These are phyloP conservation scores for Colletotrichum abscissum DNA, from an alignment of 2,329 filamentous ascomycete species.

Conservation along the genomic window DNA sequence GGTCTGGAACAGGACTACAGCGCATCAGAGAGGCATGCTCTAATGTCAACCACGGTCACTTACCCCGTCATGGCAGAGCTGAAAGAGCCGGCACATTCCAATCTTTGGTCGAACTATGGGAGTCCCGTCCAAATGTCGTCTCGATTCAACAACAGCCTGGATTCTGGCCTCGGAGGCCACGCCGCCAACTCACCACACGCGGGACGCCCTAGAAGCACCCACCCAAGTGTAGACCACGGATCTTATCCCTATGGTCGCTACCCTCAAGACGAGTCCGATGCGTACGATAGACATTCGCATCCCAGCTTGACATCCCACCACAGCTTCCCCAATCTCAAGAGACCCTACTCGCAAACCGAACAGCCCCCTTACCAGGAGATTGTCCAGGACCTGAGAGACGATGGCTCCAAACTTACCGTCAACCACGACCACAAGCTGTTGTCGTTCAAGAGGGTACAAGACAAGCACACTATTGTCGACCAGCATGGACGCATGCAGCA, in stretches of 20 bases:
- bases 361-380: conserved; percentile 69
- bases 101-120: conserved; percentile 69
- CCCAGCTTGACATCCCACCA: conserved; percentile 61
- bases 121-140: conserved; percentile 64
- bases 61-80: conserved; percentile 73
- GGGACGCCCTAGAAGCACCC: conserved; percentile 61
- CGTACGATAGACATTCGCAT: conserved; percentile 65
- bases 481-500: conserved; percentile 69
- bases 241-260: conserved; percentile 66
- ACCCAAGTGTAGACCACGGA: conserved; percentile 60
- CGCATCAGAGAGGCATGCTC: conserved; percentile 56
- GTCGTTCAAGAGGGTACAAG: conserved; percentile 66
- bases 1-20: conserved; percentile 34
- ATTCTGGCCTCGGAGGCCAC: conserved; percentile 58
- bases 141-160: conserved; percentile 63
- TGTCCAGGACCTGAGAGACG: conserved; percentile 69
- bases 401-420: conserved; percentile 66
- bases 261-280: conserved; percentile 64
- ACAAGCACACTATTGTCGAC: conserved; percentile 71
- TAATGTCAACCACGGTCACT: conserved; percentile 71
- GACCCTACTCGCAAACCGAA: conserved; percentile 67
- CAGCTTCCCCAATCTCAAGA: conserved; percentile 67
- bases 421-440: conserved; percentile 72
- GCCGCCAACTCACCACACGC: conserved; percentile 59
- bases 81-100: conserved; percentile 69